Evolutionary conservation across 495 filamentous ascomycete genomes (phyloP).

Genomic region (Aspergillus carlsbadensis): DNA sequence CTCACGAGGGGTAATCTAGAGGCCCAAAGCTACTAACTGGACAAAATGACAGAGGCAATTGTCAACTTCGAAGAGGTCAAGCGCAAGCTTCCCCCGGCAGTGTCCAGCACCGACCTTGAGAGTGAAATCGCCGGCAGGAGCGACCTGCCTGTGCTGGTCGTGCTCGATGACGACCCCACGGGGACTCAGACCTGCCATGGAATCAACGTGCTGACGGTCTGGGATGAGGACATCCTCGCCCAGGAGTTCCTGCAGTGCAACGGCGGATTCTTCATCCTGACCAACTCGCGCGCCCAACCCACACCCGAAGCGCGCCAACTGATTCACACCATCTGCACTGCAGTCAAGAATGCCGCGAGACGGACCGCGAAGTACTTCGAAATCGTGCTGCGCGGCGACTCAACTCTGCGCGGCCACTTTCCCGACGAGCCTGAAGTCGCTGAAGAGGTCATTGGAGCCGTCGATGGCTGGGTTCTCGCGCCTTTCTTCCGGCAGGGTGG

Average conservation of each 20-base stretch:
- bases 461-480: constrained; percentile 1
- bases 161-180: constrained; percentile 5
- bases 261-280: constrained; percentile 3
- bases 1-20: not conserved
- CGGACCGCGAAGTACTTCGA: not conserved
- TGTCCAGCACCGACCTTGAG: not conserved
- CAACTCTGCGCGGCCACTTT: constrained; percentile 2
- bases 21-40: not conserved
- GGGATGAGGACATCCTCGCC: not conserved
- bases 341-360: not conserved
- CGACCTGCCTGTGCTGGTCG: not conserved
- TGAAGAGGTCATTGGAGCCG: not conserved
- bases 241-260: not conserved
- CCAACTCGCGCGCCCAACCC: constrained; percentile 1
- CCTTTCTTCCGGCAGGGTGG: constrained; percentile 4
- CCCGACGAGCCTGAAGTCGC: constrained; percentile 1
- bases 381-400: not conserved
- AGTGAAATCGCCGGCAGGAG: not conserved
- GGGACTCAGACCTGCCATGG: constrained; percentile 5
- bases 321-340: not conserved
- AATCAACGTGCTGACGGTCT: constrained; percentile 4
- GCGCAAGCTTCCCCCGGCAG: not conserved
- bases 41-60: not conserved
- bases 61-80: not conserved
- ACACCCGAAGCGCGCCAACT: not conserved